Evolutionary conservation across 2,329 filamentous ascomycete species (phyloP).

Genomic region (Pestalotiopsis sp.): DNA sequence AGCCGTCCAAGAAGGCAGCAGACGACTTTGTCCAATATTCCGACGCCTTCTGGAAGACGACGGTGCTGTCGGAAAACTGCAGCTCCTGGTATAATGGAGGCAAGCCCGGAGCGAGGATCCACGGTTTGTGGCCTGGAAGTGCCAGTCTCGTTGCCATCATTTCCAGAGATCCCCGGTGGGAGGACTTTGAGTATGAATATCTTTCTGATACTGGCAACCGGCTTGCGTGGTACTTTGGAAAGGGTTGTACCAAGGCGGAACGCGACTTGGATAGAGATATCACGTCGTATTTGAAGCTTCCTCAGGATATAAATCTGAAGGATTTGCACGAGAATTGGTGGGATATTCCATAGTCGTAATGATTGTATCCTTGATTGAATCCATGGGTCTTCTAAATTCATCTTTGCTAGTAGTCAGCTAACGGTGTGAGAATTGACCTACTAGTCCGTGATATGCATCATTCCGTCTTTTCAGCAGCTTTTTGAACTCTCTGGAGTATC

Average conservation of each 20-base stretch:
- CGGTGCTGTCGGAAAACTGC: slow-evolving; percentile 63
- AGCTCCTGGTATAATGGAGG: slow-evolving; percentile 75
- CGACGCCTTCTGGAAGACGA: slow-evolving; percentile 56
- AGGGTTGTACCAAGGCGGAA: slow-evolving; percentile 66
- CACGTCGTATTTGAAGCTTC: slow-evolving; percentile 62
- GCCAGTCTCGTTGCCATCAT: slow-evolving; percentile 63
- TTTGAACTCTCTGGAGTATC: not conserved
- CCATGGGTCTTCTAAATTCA: not conserved
- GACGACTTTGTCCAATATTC: slow-evolving; percentile 66
- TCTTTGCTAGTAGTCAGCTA: too few relatives aligned
- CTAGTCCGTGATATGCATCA: too few relatives aligned
- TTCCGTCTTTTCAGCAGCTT: too few relatives aligned
- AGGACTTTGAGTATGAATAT: slow-evolving; percentile 56
- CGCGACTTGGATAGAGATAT: slow-evolving; percentile 56
- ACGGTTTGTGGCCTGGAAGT: slow-evolving; percentile 71
- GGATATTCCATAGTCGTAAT: slow-evolving; percentile 29
- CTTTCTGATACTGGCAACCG: slow-evolving; percentile 45
- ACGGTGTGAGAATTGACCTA: too few relatives aligned
- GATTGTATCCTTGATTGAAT: too few relatives aligned
- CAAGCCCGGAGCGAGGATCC: slow-evolving; percentile 61
- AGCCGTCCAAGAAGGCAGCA: slow-evolving; percentile 57
- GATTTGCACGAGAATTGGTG: slow-evolving; percentile 72
- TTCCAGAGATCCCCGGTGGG: slow-evolving; percentile 55
- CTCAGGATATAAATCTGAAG: slow-evolving; percentile 59
- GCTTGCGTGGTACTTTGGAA: slow-evolving; percentile 67